Evolutionary conservation across 73 alveolate species (phyloP).

Genomic region (Symbiodinium natans): DNA sequence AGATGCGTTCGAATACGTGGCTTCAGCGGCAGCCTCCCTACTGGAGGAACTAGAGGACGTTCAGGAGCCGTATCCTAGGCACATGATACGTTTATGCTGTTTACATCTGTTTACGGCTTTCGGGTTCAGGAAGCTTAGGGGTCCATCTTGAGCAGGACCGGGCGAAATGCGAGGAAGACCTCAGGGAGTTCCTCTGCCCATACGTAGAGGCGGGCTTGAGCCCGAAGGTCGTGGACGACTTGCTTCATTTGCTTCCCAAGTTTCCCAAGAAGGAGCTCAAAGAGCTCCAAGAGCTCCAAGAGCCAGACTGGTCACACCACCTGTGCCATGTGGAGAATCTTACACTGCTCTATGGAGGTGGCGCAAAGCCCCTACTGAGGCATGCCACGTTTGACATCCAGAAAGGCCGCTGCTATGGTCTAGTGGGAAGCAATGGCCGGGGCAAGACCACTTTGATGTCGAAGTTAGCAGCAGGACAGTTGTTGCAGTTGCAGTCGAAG

Average conservation of each 20-base stretch:
- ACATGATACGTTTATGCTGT: too few species aligned
- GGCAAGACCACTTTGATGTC: background rate
- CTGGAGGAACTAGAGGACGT: background rate
- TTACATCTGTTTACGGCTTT: too few species aligned
- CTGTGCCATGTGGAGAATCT: background rate
- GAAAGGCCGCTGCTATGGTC: background rate
- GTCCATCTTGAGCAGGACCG: background rate
- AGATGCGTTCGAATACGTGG: background rate
- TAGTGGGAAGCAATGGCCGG: background rate
- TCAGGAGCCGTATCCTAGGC: background rate
- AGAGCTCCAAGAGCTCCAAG: too few species aligned
- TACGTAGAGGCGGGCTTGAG: background rate
- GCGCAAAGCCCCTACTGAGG: background rate
- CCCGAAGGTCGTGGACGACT: background rate
- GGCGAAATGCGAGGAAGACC: background rate
- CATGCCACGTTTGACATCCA: background rate
- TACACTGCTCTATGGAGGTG: background rate
- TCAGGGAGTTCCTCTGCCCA: background rate
- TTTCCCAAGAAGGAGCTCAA: background rate
- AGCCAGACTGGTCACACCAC: background rate
- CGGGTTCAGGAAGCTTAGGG: too few species aligned
- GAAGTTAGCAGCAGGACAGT: background rate
- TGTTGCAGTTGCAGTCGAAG: background rate
- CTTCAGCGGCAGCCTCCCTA: background rate
- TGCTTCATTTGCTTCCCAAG: background rate